Conservation (phyloP, 2,329 filamentous ascomycete genomes). For the Phaeosphaeria sp. region DNA sequence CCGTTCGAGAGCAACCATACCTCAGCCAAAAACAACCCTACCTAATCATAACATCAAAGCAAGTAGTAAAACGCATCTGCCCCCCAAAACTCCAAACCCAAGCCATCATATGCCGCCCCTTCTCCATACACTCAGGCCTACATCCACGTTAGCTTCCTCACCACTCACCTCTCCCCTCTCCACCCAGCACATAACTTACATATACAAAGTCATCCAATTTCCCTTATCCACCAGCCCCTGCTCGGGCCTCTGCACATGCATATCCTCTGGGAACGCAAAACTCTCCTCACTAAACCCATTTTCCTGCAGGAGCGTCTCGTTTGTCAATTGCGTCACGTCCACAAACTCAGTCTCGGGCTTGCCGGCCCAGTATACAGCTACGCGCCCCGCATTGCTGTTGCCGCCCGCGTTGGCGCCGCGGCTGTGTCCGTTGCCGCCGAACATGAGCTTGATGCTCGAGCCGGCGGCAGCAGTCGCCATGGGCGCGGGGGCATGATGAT, state of each 20-base stretch:
- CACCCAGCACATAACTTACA: slow-evolving; percentile 10
- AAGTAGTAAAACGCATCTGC: slow-evolving; percentile 26
- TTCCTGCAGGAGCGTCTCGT: slow-evolving; percentile 22
- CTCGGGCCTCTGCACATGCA: slow-evolving; percentile 17
- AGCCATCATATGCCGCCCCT: slow-evolving; percentile 37
- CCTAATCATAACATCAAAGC: slow-evolving; percentile 33
- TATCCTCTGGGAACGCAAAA: slow-evolving; percentile 27
- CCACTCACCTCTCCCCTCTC: neutral
- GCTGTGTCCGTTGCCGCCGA: slow-evolving; percentile 34
- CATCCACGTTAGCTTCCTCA: slow-evolving; percentile 2
- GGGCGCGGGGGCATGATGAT: slow-evolving; percentile 16
- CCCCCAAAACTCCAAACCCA: slow-evolving; percentile 32
- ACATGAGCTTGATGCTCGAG: slow-evolving; percentile 27
- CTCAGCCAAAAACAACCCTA: neutral
- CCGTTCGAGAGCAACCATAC: neutral
- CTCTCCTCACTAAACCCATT: slow-evolving; percentile 31
- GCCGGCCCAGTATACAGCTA: slow-evolving; percentile 25
- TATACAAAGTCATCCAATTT: slow-evolving; percentile 30
- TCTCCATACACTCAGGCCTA: slow-evolving; percentile 30
- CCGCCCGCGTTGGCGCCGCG: slow-evolving; percentile 27
- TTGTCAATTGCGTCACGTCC: slow-evolving; percentile 26
- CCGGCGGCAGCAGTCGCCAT: slow-evolving; percentile 27
- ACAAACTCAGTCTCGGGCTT: slow-evolving; percentile 27
- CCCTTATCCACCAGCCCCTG: slow-evolving; percentile 33
- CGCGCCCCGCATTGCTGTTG: slow-evolving; percentile 17